Evolutionary conservation across 805 yeast genomes (phyloP).

Genomic region (Saccharomycopsis sp.): DNA sequence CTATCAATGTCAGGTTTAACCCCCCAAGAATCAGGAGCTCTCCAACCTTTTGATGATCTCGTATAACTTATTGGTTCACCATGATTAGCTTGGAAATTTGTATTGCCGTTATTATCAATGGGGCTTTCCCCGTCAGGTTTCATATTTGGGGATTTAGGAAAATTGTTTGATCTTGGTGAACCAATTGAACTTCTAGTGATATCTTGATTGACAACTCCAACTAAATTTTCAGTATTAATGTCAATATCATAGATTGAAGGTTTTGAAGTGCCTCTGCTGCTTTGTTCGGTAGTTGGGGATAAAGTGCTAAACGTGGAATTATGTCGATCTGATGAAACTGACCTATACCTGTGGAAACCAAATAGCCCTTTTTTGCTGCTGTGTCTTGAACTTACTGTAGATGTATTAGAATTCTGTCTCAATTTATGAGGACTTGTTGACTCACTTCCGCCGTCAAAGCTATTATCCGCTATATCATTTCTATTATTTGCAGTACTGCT

Average conservation of each 20-base stretch:
- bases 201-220: slow-evolving; percentile 16
- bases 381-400: slow-evolving; percentile 6
- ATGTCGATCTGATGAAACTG: slow-evolving; percentile 14
- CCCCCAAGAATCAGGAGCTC: slow-evolving; percentile 45
- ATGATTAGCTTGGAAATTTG: background rate
- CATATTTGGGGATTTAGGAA: background rate
- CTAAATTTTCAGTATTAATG: slow-evolving; percentile 7
- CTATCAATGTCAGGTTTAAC: slow-evolving; percentile 29
- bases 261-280: slow-evolving; percentile 1
- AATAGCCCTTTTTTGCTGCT: slow-evolving; percentile 12
- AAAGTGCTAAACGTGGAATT: background rate
- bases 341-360: slow-evolving; percentile 14
- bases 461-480: slow-evolving; percentile 1
- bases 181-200: slow-evolving; percentile 1
- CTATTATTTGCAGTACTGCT: background rate
- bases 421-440: slow-evolving; percentile 4
- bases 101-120: background rate
- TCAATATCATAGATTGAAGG: slow-evolving; percentile 16
- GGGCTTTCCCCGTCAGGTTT: background rate
- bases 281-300: background rate
- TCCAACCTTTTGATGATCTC: slow-evolving; percentile 29
- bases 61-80: background rate
- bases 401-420: slow-evolving; percentile 17
- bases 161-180: slow-evolving; percentile 1
- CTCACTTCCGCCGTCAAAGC: background rate